These are phyloP conservation scores for Tolypocladium tropicale DNA, from an alignment of 2,329 filamentous ascomycete genomes.

Conservation along the genomic window DNA sequence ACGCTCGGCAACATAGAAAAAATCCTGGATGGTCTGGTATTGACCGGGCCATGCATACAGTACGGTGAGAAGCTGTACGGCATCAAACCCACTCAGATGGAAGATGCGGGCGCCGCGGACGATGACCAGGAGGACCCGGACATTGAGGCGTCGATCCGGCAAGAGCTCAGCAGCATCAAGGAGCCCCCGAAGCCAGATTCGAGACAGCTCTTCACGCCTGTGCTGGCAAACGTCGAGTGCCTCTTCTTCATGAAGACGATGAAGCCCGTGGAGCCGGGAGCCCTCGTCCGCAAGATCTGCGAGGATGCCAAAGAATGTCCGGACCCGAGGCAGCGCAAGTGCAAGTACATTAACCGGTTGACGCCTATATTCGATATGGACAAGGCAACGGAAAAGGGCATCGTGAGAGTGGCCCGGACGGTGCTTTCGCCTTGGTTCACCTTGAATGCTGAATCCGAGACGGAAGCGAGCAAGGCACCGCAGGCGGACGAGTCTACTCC, in stretches of 20 bases:
- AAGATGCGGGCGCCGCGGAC: conserved; percentile 22
- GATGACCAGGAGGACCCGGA: conserved; percentile 43
- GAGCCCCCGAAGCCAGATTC: conserved; percentile 26
- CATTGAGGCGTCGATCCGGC: conserved; percentile 62
- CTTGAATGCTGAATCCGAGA: conserved; percentile 21
- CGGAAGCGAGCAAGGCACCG: conserved; percentile 3
- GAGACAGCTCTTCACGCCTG: conserved; percentile 38
- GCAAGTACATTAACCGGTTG: conserved; percentile 48
- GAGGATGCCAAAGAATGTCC: conserved; percentile 37
- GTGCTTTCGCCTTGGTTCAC: conserved; percentile 57
- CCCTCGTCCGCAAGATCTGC: conserved; percentile 44
- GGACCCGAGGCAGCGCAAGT: conserved; percentile 32
- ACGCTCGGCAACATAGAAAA: background rate
- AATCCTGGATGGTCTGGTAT: background rate
- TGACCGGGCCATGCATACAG: conserved; percentile 25
- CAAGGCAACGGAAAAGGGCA: conserved; percentile 58
- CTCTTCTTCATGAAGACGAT: conserved; percentile 51
- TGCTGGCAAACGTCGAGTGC: conserved; percentile 49
- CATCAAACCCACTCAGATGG: conserved; percentile 27
- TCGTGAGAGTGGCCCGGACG: conserved; percentile 52
- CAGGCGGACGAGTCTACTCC: conserved; percentile 7
- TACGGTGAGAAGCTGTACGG: conserved; percentile 55
- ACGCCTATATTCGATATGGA: conserved; percentile 42
- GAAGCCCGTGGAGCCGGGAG: conserved; percentile 43
- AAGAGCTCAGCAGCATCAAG: conserved; percentile 58